These are phyloP conservation scores for Salix suchowensis DNA, from an alignment of 345 rosid species.

Conservation along the genomic window DNA sequence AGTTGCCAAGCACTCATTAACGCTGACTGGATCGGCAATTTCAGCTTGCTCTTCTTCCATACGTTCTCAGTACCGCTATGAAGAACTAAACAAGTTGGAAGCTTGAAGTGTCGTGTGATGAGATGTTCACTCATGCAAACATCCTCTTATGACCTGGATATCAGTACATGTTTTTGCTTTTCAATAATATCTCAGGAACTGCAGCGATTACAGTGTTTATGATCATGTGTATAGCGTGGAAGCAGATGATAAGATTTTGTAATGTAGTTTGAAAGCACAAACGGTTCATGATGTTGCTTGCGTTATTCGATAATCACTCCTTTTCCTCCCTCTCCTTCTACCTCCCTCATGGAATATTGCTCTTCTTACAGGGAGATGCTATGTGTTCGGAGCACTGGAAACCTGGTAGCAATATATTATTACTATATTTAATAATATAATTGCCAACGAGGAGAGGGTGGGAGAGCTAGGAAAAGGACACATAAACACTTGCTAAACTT, in stretches of 20 bases:
- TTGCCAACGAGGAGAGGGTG: no score
- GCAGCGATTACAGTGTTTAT: neutral
- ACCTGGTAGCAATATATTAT: no score
- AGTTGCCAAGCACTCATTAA: constrained; percentile 57
- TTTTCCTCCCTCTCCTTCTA: neutral
- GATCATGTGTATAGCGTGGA: neutral
- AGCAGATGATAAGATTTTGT: neutral
- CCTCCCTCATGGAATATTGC: neutral
- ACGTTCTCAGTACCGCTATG: constrained; percentile 15
- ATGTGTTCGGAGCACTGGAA: no score
- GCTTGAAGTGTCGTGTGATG: constrained; percentile 12
- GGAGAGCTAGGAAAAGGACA: no score
- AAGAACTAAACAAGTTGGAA: constrained; percentile 13
- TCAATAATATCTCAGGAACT: neutral
- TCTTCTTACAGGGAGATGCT: no score
- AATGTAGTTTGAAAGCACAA: neutral
- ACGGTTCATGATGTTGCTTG: neutral
- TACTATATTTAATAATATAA: no score
- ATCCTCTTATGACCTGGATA: neutral
- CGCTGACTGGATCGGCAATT: constrained; percentile 53
- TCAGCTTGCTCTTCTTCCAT: constrained; percentile 42
- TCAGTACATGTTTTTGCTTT: neutral
- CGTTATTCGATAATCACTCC: neutral
- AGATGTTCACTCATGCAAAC: neutral
- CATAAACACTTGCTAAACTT: no score